Base-by-base conservation (phyloP, 2,329 filamentous ascomycete species). In the Clonostachys chloroleuca region DNA sequence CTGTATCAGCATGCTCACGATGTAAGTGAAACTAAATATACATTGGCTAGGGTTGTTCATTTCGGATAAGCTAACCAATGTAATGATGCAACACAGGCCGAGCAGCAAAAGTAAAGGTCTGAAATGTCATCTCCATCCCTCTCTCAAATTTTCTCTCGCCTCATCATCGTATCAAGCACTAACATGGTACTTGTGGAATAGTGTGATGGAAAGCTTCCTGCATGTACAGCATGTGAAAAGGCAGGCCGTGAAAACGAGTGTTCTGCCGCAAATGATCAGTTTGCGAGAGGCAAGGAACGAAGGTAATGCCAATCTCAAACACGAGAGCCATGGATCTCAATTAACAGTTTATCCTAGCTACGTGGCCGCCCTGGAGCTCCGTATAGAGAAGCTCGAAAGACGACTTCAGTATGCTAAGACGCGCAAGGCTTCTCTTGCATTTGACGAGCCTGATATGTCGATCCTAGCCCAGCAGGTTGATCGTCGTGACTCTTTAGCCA, bases 161-260 rank as follows among this genome's bases (percentile, higher is more conserved):
- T 18, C 24, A 8, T n/a, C 17, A 39, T 39, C n/a, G 36, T n/a
- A n/a, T 10, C 13, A 33, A 41, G 10, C 34, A 18, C 16, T 18
- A 37, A 37, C 30, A 30, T 37, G 43, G 24, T 30, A 12, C 8
- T 39, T 44, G 17, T 17, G 18, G 5, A 49, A 37, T 45, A 87
- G 83, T 99, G 94, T 61, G 94, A 97, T 70, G 92, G 94, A 51
- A 96, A 96, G 66, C 74, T 97, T 36, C 94, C 94, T 12, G 91
- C 92, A 8, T 99, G 94, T 63, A 95, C 91, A 8, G 92, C 92
- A 16, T 97, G 94, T 62, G 92, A 96, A 67, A 92, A 91, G 68
- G 89, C 90, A 13, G 91, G 92, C 33, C 86, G 90, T 51, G 84
- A 88, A 47, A 84, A 78, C 50, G 91, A 95, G 62, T 99, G 94